These are phyloP conservation scores for Paraglomus occultum DNA, from an alignment of 192 early-diverging fungal species.

Conservation along the genomic window DNA sequence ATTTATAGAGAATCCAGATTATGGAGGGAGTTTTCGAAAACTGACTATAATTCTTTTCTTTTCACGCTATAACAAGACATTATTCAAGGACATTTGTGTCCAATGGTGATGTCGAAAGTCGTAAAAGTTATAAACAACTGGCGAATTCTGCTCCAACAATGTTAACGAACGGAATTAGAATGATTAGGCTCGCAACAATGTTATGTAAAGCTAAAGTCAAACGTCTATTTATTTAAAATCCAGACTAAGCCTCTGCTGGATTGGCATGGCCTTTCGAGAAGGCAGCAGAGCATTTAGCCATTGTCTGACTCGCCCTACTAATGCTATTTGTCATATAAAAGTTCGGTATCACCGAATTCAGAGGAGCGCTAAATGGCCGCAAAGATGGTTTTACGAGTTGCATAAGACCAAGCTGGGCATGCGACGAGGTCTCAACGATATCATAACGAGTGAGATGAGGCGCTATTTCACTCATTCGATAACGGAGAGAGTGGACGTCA, in stretches of 20 bases:
- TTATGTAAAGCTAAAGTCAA: background rate
- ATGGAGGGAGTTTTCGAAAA: no score
- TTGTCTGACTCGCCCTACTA: conserved; percentile 86
- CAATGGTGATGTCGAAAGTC: no score
- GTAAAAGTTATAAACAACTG: no score
- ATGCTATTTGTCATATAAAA: conserved; percentile 97
- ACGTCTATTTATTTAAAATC: background rate
- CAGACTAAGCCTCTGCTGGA: conserved; percentile 36
- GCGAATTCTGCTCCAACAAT: no score
- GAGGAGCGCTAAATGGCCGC: conserved; percentile 39
- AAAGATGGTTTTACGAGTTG: conserved; percentile 44
- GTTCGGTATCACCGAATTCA: conserved; percentile 72
- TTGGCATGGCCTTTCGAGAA: conserved; percentile 37
- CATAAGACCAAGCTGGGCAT: conserved; percentile 64
- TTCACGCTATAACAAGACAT: no score
- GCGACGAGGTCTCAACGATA: conserved; percentile 53
- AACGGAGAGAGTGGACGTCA: conserved; percentile 75
- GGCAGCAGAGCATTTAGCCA: conserved; percentile 89
- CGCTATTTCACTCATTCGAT: conserved; percentile 83
- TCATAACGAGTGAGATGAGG: conserved; percentile 81
- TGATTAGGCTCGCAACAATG: no score
- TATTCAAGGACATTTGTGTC: no score
- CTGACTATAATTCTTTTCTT: no score
- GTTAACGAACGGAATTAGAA: no score
- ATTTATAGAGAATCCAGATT: no score